Conservation (phyloP, 192 early-diverging fungal species). For the Linnemannia schmuckeri region DNA sequence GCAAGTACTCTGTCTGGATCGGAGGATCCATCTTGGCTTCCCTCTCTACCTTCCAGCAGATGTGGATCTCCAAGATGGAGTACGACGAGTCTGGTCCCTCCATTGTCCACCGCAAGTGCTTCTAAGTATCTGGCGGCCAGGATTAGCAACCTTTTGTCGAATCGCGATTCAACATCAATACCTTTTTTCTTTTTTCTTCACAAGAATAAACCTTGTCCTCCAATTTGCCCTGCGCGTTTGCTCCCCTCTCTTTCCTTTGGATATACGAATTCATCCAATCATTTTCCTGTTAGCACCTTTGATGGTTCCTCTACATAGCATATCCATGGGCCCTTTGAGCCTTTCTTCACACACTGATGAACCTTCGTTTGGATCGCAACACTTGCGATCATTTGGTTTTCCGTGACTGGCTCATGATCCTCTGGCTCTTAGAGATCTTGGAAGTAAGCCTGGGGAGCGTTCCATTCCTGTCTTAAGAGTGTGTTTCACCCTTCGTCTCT, state of each 20-base stretch:
- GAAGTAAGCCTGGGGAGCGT: neutral
- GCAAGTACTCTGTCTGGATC: constrained; percentile 99
- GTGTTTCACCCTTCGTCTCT: neutral
- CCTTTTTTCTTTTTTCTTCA: constrained; percentile 4
- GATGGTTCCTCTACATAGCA: neutral
- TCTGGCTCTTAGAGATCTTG: too few species aligned
- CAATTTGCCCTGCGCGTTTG: constrained; percentile 2
- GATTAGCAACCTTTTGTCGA: constrained; percentile 6
- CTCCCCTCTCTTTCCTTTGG: neutral
- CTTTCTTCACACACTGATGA: neutral
- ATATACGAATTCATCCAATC: neutral
- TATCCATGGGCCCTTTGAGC: neutral
- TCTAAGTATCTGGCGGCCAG: constrained; percentile 64
- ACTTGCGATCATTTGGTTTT: neutral
- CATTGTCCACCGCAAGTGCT: constrained; percentile 99
- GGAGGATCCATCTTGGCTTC: constrained; percentile 98
- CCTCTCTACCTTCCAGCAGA: constrained; percentile 98
- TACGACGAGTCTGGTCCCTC: constrained; percentile 98
- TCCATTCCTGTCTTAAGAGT: neutral
- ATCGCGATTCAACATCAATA: constrained; percentile 7
- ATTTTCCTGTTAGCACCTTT: neutral
- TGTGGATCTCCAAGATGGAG: constrained; percentile 99
- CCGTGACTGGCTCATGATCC: neutral
- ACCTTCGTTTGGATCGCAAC: neutral
- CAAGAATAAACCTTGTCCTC: constrained; percentile 8